Base-by-base conservation (phyloP, 768 basidiomycete genomes). In the Lactifluus volemus region DNA sequence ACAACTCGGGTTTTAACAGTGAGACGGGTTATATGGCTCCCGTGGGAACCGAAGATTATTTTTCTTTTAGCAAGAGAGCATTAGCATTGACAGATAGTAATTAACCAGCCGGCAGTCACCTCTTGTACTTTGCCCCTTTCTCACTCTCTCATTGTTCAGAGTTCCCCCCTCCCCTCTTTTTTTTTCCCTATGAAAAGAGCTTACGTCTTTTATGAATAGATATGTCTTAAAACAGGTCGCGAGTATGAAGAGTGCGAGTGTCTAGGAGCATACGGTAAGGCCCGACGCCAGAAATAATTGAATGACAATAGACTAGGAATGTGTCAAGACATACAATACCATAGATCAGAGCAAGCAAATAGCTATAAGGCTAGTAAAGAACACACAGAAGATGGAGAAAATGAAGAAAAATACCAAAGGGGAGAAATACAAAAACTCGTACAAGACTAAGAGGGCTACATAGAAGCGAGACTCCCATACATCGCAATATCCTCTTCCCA, bases 401-500 rank as follows among this genome's bases (percentile, higher is more conserved):
- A 44, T 21, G 10, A 30, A 34, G 2, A 38, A 38, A 38, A 38
- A 38, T 8, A 9, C 38, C 38, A 3, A 38, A 11, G 5, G 25
- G 25, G 25, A 25, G 25, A 25, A 25, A 25, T 25, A 25, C 25
- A 25, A 25, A 12, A 3, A 42, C 2, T 8, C 1, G 15, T 1
- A 4, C 5, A 17, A 15, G 4, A n/a, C 32, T 11, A 14, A 11
- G 48, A 29, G 11, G 2, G 4, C 19, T 49, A 60, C 55, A 42
- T 49, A 34, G 50, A 50, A 7, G 60, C 49, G 32, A 59, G 54
- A 12, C 65, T 58, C 49, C 68, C 64, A 49, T 63, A 70, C 56
- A 65, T 58, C 32, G 63, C 64, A 49, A 50, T 55, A 21, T 64
- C 65, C 50, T 68, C 67, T 53, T 68, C 64, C 63, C 56, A 62